A percentile compares a stretch with the other conserved stretches of the same genome.
These are phyloP conservation scores for Leccinum sublutescens DNA, from an alignment of 768 basidiomycete species.

Conservation along the genomic window DNA sequence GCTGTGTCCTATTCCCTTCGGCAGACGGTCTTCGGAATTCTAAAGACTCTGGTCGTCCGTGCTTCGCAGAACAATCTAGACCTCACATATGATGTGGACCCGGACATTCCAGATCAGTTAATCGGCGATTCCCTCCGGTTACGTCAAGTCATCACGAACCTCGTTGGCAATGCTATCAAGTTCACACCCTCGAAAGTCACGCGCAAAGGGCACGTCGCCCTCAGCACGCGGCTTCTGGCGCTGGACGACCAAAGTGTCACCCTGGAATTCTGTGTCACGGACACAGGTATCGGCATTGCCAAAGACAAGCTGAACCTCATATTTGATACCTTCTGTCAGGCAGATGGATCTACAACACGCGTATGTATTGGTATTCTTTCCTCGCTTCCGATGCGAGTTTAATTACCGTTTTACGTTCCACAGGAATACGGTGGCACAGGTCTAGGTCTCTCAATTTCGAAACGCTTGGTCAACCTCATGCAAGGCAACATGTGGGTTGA, in stretches of 20 bases:
- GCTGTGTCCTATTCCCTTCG: constrained; percentile 97
- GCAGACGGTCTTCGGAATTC: constrained; percentile 95
- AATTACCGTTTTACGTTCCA: constrained; percentile 13
- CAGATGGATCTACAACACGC: constrained; percentile 95
- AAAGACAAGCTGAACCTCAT: constrained; percentile 98
- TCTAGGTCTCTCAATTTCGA: constrained; percentile 94
- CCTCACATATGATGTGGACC: constrained; percentile 93
- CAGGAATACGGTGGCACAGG: constrained; percentile 98
- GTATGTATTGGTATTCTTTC: constrained; percentile 41
- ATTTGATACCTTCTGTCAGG: constrained; percentile 99
- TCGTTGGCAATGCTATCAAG: constrained; percentile 96
- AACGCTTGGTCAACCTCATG: constrained; percentile 96
- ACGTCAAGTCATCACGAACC: constrained; percentile 92
- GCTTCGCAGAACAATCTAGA: constrained; percentile 96
- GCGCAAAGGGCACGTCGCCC: constrained; percentile 84
- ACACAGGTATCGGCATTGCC: constrained; percentile 98
- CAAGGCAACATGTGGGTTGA: constrained; percentile 99
- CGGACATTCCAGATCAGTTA: constrained; percentile 93
- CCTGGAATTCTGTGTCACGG: constrained; percentile 94
- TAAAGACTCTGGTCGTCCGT: constrained; percentile 97
- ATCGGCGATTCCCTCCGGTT: constrained; percentile 95
- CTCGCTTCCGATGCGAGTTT: constrained; percentile 11
- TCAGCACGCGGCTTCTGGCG: constrained; percentile 78
- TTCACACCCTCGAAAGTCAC: constrained; percentile 84
- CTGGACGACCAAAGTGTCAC: constrained; percentile 83